Percentiles rank a stretch among this genome's conserved stretches.
phyloP scores from a whole-genome alignment of 345 rosid species.

The Garcia nutans region DNA sequence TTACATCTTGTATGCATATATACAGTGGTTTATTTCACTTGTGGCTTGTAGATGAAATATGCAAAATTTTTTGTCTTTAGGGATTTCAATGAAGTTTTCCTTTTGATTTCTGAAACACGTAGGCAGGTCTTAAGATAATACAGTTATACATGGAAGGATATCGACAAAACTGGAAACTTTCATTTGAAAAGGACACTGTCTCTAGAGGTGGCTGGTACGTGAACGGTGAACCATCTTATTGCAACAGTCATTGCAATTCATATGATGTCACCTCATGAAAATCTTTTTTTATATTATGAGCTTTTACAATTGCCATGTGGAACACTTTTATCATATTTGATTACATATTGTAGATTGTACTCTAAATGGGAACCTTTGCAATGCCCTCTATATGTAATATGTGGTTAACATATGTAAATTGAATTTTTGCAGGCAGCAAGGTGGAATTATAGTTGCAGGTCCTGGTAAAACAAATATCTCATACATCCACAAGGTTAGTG shows the following conservation, averaged over 20 bases:
- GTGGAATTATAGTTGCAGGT: slow-evolving; percentile 90
- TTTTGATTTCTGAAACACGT: slow-evolving; percentile 1
- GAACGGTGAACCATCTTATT: slow-evolving; percentile 21
- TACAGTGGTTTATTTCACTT: neutral
- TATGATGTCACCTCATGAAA: neutral
- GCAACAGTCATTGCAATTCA: neutral
- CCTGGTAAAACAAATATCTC: slow-evolving; percentile 76
- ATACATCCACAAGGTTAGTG: slow-evolving; percentile 73
- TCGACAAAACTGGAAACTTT: slow-evolving; percentile 95
- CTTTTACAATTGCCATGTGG: neutral
- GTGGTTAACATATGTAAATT: neutral
- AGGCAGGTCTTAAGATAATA: slow-evolving; percentile 91
- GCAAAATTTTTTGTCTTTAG: neutral
- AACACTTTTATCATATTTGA: neutral
- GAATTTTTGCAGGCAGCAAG: slow-evolving; percentile 72
- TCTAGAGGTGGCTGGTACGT: slow-evolving; percentile 89
- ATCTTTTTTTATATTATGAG: neutral
- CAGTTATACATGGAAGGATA: slow-evolving; percentile 89
- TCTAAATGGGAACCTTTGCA: neutral
- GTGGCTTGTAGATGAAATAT: neutral
- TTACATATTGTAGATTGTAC: neutral
- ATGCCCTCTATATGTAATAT: neutral
- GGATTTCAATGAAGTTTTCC: slow-evolving; percentile 6
- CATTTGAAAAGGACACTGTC: slow-evolving; percentile 70
- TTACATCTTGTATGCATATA: neutral